A percentile compares a stretch with the other conserved stretches of the same genome.
Conservation (phyloP, 805 yeast genomes). For the Myxozyma mucilagina region DNA sequence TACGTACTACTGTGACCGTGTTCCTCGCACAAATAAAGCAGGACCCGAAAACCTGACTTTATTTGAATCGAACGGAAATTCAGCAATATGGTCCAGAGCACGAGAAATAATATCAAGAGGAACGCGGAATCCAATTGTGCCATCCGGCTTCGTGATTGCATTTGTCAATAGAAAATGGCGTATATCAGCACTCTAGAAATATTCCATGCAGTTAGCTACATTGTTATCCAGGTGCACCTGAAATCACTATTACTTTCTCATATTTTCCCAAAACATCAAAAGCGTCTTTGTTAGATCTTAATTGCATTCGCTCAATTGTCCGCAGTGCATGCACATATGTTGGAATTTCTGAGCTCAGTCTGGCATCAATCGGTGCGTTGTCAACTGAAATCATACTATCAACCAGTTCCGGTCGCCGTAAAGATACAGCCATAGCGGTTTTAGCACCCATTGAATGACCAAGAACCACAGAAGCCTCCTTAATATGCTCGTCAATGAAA, state of each 20-base stretch:
- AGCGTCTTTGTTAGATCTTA: conserved; percentile 63
- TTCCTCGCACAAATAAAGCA: conserved; percentile 75
- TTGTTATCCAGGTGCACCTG: no score
- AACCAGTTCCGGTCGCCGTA: conserved; percentile 63
- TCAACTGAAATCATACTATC: conserved; percentile 75
- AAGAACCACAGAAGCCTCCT: conserved; percentile 41
- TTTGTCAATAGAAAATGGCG: conserved; percentile 80
- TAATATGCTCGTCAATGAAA: conserved; percentile 54
- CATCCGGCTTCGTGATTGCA: conserved; percentile 49
- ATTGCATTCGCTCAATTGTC: conserved; percentile 51
- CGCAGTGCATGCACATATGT: conserved; percentile 65
- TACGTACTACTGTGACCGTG: conserved; percentile 58
- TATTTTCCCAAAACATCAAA: conserved; percentile 60
- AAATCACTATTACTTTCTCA: conserved; percentile 43
- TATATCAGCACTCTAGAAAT: conserved; percentile 48
- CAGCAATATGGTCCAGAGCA: conserved; percentile 65
- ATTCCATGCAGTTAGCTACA: background rate
- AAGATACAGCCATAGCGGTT: conserved; percentile 81
- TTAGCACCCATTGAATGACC: conserved; percentile 77
- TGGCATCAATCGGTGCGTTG: conserved; percentile 78
- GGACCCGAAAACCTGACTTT: conserved; percentile 66
- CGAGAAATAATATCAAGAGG: conserved; percentile 72
- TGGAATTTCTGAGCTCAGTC: conserved; percentile 60
- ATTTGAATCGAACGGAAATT: conserved; percentile 70
- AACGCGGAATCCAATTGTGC: conserved; percentile 51